A percentile compares a stretch with the other conserved stretches of the same genome.
These are phyloP conservation scores for Alternaria gansuensis DNA, from an alignment of 2,329 filamentous ascomycete genomes.

Conservation along the genomic window DNA sequence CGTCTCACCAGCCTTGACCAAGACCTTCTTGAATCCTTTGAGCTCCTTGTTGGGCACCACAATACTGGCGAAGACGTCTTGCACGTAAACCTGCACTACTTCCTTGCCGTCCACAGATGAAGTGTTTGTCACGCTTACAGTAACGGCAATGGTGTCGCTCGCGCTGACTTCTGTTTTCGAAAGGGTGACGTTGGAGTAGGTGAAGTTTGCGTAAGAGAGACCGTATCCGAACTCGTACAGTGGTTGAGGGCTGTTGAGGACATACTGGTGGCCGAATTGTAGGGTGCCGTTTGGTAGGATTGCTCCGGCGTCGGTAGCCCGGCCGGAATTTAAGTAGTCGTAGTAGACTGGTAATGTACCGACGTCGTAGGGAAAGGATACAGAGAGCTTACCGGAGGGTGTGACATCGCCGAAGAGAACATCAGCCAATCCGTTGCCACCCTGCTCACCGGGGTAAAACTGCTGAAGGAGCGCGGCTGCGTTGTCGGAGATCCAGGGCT, in stretches of 20 bases:
- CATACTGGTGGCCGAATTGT: constrained; percentile 71
- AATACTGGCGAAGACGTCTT: constrained; percentile 68
- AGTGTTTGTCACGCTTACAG: constrained; percentile 69
- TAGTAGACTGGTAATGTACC: constrained; percentile 75
- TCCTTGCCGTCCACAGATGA: constrained; percentile 67
- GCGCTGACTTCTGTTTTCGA: constrained; percentile 60
- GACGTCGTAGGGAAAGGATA: constrained; percentile 73
- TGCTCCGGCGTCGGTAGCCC: constrained; percentile 62
- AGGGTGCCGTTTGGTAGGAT: constrained; percentile 67
- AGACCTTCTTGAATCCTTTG: constrained; percentile 73
- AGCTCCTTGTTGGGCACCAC: constrained; percentile 71
- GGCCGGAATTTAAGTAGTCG: constrained; percentile 74
- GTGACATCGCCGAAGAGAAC: constrained; percentile 69
- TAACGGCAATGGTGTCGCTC: constrained; percentile 65
- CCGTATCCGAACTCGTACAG: constrained; percentile 74
- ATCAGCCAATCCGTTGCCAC: constrained; percentile 71
- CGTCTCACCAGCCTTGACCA: constrained; percentile 67
- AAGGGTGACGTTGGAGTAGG: constrained; percentile 64
- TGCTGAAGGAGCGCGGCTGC: constrained; percentile 75
- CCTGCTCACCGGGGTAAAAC: constrained; percentile 77
- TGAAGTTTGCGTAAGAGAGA: constrained; percentile 70
- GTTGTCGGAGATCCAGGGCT: constrained; percentile 73
- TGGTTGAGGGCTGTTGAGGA: constrained; percentile 66
- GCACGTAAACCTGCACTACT: constrained; percentile 74
- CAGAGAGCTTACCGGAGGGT: constrained; percentile 71